These are phyloP conservation scores for Niebla homalea DNA, from an alignment of 495 filamentous ascomycete species.

Conservation along the genomic window DNA sequence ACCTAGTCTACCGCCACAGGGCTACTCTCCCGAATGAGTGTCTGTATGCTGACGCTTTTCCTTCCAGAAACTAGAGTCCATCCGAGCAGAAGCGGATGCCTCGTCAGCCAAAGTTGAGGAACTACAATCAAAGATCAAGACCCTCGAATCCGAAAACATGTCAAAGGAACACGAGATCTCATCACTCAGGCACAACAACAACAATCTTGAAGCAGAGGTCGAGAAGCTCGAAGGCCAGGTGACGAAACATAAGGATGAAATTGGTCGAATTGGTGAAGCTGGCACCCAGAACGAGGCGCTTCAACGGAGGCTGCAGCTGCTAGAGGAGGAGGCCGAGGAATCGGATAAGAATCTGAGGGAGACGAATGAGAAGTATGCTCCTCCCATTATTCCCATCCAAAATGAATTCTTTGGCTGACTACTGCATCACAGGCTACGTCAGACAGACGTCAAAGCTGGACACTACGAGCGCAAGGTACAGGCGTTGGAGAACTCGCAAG, in stretches of 20 bases:
- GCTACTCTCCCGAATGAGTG: not conserved
- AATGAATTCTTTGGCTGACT: not conserved
- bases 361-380: conserved; percentile 84
- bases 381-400: not conserved
- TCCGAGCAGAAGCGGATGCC: conserved; percentile 86
- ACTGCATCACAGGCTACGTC: conserved; percentile 59
- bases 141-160: conserved; percentile 85
- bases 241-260: conserved; percentile 65
- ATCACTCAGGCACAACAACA: conserved; percentile 84
- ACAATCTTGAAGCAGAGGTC: conserved; percentile 72
- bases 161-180: conserved; percentile 95
- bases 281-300: conserved; percentile 79
- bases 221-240: conserved; percentile 73
- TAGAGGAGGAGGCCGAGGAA: conserved; percentile 95
- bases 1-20: not conserved
- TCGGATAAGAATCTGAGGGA: conserved; percentile 88
- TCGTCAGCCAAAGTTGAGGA: conserved; percentile 68
- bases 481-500: conserved; percentile 75
- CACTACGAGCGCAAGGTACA: conserved; percentile 99
- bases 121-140: conserved; percentile 72
- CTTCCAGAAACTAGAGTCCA: conserved; percentile 74
- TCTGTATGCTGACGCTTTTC: not conserved
- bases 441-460: conserved; percentile 97
- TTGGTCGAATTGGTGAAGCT: conserved; percentile 58
- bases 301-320: conserved; percentile 79